phyloP scores from a whole-genome alignment of 2,329 filamentous ascomycete genomes.

The Lomentospora prolificans region DNA sequence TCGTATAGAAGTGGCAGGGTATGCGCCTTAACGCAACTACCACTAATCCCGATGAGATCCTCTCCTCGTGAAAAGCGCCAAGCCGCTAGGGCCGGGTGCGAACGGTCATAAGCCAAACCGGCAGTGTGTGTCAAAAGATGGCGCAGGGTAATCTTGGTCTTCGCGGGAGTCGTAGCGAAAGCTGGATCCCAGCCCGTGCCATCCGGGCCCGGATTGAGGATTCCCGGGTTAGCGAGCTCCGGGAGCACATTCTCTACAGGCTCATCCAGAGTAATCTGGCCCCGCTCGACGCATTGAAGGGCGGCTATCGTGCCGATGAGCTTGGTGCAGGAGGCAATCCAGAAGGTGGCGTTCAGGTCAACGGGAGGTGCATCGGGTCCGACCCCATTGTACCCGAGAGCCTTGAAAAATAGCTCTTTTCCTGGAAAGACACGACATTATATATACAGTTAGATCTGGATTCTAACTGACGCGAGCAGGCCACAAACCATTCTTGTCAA shows the following conservation, averaged over 20 bases:
- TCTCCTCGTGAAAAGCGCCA: constrained; percentile 6
- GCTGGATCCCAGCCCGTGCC: neutral
- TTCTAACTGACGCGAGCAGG: too few relatives aligned
- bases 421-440: neutral
- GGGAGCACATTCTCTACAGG: neutral
- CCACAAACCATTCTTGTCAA: neutral
- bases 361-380: neutral
- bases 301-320: neutral
- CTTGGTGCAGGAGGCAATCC: neutral
- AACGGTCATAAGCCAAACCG: constrained; percentile 4
- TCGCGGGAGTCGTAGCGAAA: neutral
- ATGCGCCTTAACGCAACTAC: neutral
- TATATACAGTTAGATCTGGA: too few relatives aligned
- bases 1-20: constrained; percentile 1
- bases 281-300: neutral
- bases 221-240: neutral
- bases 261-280: neutral
- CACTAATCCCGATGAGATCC: neutral
- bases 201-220: neutral
- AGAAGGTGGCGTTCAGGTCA: neutral
- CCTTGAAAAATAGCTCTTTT: neutral
- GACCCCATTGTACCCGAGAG: neutral
- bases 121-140: constrained; percentile 6
- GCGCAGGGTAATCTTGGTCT: constrained; percentile 4
- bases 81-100: neutral